Percentiles rank a stretch among this genome's conserved stretches.
phyloP scores from a whole-genome alignment of 2,329 filamentous ascomycete genomes.

The Coniochaeta hoffmannii region DNA sequence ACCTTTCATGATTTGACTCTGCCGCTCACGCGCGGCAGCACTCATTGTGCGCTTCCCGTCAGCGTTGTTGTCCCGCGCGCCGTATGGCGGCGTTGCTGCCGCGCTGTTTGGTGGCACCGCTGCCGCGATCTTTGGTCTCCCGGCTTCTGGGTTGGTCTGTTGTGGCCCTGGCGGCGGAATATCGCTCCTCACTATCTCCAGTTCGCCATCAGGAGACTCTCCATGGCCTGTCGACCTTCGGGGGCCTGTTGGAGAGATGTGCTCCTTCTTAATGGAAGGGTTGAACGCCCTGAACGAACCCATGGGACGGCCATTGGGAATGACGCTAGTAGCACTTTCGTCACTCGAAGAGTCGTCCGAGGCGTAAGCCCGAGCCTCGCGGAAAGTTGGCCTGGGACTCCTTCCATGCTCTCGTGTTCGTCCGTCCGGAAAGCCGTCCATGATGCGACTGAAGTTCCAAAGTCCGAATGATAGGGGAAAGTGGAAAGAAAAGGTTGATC shows the following conservation, averaged over 20 bases:
- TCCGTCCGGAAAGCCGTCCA: background rate
- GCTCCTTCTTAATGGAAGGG: background rate
- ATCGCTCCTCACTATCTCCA: background rate
- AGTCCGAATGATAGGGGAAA: too few species aligned
- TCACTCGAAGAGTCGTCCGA: background rate
- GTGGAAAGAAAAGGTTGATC: too few species aligned
- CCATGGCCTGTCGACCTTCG: background rate
- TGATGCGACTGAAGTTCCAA: background rate
- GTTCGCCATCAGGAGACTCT: background rate
- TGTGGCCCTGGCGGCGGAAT: background rate
- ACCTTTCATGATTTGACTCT: slow-evolving; percentile 1
- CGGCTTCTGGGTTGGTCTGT: background rate
- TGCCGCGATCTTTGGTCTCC: too few species aligned
- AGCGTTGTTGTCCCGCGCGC: background rate
- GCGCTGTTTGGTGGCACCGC: background rate
- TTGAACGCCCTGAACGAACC: background rate
- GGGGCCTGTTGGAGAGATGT: background rate
- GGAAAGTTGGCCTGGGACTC: background rate
- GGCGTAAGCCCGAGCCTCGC: background rate
- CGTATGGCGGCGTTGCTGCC: background rate
- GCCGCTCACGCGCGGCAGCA: background rate
- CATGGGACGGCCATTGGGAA: background rate
- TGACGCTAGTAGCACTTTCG: background rate
- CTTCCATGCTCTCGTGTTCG: background rate
- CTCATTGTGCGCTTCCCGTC: background rate